Conservation (phyloP, 1,284 basidiomycete genomes). For the Tilletiopsis washingtonensis region DNA sequence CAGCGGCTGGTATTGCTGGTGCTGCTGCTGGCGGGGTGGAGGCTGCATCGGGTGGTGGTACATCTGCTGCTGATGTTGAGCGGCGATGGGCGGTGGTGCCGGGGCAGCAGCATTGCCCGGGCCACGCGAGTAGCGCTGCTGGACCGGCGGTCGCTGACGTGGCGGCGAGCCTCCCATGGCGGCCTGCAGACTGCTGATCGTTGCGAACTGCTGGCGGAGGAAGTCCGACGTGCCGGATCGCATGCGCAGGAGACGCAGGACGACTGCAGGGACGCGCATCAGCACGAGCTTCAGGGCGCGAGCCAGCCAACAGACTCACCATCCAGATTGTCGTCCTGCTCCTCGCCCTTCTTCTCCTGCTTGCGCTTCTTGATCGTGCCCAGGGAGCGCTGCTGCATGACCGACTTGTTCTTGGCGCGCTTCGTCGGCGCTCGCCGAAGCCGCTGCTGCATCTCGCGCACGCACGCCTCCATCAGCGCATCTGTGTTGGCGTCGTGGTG, state of each 20-base stretch:
- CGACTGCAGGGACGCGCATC: background rate
- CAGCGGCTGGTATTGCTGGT: no score
- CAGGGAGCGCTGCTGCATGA: conserved; percentile 70
- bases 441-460: conserved; percentile 78
- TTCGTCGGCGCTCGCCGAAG: conserved; percentile 63
- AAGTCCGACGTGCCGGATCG: conserved; percentile 10
- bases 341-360: conserved; percentile 69
- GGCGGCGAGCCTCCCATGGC: background rate
- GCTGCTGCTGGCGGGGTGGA: no score
- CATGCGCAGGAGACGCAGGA: conserved; percentile 9
- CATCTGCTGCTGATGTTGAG: no score
- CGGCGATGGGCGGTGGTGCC: no score
- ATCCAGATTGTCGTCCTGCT: conserved; percentile 13
- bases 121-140: background rate
- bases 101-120: no score
- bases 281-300: no score
- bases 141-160: background rate
- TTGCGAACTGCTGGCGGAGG: conserved; percentile 12
- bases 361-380: conserved; percentile 94
- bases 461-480: conserved; percentile 65
- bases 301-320: background rate
- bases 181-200: conserved; percentile 7
- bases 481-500: conserved; percentile 42
- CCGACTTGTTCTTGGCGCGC: conserved; percentile 56
- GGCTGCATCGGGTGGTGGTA: no score